Evolutionary conservation across 2,329 filamentous ascomycete species (phyloP), one percentile per base, ranked within the genome.

Genomic region (Cordyceps farinosa): DNA sequence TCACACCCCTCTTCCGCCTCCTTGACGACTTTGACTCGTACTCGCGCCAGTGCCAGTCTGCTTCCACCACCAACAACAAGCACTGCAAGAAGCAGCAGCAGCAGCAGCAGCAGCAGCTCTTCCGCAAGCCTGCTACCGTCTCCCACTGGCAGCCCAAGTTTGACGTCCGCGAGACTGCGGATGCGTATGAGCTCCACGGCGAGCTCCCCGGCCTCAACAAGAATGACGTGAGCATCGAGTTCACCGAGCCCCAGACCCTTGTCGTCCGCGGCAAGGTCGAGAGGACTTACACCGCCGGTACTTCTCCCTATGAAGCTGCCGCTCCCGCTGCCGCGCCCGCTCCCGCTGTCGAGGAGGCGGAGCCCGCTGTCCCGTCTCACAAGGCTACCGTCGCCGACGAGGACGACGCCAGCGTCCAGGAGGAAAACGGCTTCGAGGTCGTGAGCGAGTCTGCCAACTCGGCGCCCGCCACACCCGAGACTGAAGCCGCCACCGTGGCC

Each of bases 131-230:
- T 34, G 67, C 22, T 8, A 11, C 65, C 64, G 68, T 82, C 54
- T 80, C 79, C 53, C 79, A 84, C 71, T 93, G 92, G 83, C 83
- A 85, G 64, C 91, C 90, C 61, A 89, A 87, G 76, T 94, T 94
- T 72, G 90, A 94, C 70, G 82, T 93, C 66, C 87, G 85, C 73
- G 91, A 95, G 78, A 84, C 83, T 13, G 82, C 83, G 65, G 77
- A 85, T 6, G 74, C 79, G 66, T 94, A 92, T 72, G 88, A 94
- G 76, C 87, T 94, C 27, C 86, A 93, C 70, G 91, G 90, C 70
- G 90, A 94, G 76, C 85, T 94, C 6, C 88, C 90, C 0, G 91
- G 91, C 62, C 80, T 93, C 69, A 84, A 84, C 66, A 90, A 91
- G 77, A 86, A 90, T 69, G 81, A 92, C 70, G 80, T 95, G 71